Percentiles rank a stretch among this genome's conserved stretches.
Evolutionary conservation across 2,329 filamentous ascomycete species (phyloP).

Genomic region (Botryosphaeria dothidea): DNA sequence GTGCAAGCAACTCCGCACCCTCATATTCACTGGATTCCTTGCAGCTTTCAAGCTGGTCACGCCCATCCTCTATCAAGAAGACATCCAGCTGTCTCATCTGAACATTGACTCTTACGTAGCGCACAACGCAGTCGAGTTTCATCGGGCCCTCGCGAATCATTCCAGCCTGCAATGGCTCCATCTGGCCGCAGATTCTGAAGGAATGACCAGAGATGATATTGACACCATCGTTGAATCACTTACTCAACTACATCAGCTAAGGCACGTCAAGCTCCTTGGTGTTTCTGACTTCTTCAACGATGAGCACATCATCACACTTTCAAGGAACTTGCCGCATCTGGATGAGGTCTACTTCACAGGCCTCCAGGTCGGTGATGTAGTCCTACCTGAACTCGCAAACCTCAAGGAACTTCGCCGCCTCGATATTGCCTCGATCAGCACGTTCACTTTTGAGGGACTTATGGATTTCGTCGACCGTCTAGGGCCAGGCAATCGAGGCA

Average conservation of each 20-base stretch:
- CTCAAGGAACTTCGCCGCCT: conserved; percentile 54
- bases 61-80: conserved; percentile 48
- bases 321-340: conserved; percentile 48
- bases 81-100: conserved; percentile 50
- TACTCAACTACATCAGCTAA: conserved; percentile 53
- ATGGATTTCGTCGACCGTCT: conserved; percentile 45
- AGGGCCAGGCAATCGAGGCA: conserved; percentile 42
- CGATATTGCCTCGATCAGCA: conserved; percentile 56
- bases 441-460: conserved; percentile 56
- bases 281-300: conserved; percentile 54
- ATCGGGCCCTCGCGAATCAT: conserved; percentile 55
- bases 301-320: conserved; percentile 52
- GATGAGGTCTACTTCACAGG: conserved; percentile 61
- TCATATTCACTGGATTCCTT: conserved; percentile 54
- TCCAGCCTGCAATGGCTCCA: conserved; percentile 51
- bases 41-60: conserved; percentile 56
- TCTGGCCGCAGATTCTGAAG: conserved; percentile 51
- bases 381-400: conserved; percentile 46
- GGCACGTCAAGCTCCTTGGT: conserved; percentile 54
- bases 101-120: conserved; percentile 52
- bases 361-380: conserved; percentile 52
- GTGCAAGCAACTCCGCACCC: conserved; percentile 53
- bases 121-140: conserved; percentile 54
- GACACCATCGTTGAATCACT: conserved; percentile 55
- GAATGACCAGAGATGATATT: conserved; percentile 47